Base-by-base conservation (phyloP, 75 land plant genomes). In the Pinus tabuliformis region DNA sequence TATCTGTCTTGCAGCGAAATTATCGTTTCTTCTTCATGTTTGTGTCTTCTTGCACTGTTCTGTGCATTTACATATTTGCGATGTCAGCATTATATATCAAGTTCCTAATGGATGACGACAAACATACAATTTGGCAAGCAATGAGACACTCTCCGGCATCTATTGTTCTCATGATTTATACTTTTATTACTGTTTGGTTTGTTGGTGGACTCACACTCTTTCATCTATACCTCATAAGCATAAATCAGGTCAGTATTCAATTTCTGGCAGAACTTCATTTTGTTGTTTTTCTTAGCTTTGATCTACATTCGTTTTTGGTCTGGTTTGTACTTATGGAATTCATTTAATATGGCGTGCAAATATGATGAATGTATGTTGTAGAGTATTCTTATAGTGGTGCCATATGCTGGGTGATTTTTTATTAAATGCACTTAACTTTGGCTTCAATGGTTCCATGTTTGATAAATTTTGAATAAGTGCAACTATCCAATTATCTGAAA, bases 201-300 rank as follows among this genome's bases (percentile, higher is more conserved):
- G 95, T 92, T 77, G 95, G 93, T 17, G 95, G 95, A 28, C 89
- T 92, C 26, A 88, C 91, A 1, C 71, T 80, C 21, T 92, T 92
- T 81, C 95, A 92, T 80, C 77, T 80, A 36, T 92, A 92, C 57
- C 82, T 92, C 9, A 86, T 90, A 36, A 82, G 85, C 82, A 90
- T 86, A 39, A 92, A 90, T 78, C 93, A 92, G 95, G 95, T 92
- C 42, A 37, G 42, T 45, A 66, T 20, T 66, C 33, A 11, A 39
- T 18, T 20, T 39, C 52, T 66, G 21, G 22, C 22, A 4, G 12
- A 63, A 65, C 17, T 16, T 6, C 45, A 12, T 62, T 62, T 20
- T 39, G 71, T n/a, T 42, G 22, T 42, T 6, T 6, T 20, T 8
- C n/a, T 39, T 39, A 68, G 13, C n/a, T 68, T 68, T n/a, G 18